Conservation (phyloP, 768 basidiomycete genomes). For the Boletellus emodensis region DNA sequence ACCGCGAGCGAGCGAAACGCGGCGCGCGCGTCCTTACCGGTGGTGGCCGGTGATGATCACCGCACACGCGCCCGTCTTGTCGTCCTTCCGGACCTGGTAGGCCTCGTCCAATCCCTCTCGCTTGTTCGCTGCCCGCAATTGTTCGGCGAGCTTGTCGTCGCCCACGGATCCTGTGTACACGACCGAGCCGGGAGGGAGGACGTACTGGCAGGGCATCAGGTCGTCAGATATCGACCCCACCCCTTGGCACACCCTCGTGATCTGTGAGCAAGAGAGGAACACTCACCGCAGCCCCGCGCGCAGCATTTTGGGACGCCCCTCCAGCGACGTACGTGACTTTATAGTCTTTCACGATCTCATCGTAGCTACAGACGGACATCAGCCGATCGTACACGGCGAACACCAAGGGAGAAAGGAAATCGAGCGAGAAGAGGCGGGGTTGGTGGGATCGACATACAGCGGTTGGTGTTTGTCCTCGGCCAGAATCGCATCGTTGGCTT, state of each 20-base stretch:
- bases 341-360: conserved; percentile 74
- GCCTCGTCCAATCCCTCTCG: conserved; percentile 86
- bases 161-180: conserved; percentile 96
- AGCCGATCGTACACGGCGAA: neutral
- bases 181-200: conserved; percentile 82
- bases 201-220: conserved; percentile 53
- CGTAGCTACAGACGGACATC: conserved; percentile 57
- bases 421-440: no score
- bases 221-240: conserved; percentile 5
- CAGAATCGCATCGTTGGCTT: conserved; percentile 94
- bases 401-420: neutral
- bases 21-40: conserved; percentile 47
- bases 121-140: conserved; percentile 85
- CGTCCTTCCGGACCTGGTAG: conserved; percentile 83
- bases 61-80: conserved; percentile 94
- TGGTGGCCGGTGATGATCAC: conserved; percentile 93
- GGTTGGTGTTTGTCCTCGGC: conserved; percentile 83
- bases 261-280: neutral
- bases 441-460: conserved; percentile 47
- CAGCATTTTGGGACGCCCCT: conserved; percentile 95
- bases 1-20: neutral
- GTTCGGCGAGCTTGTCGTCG: conserved; percentile 85
- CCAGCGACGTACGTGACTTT: conserved; percentile 90
- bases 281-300: conserved; percentile 91
- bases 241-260: no score